Conservation (phyloP, 805 yeast genomes). For the Lipomyces chichibuensis region DNA sequence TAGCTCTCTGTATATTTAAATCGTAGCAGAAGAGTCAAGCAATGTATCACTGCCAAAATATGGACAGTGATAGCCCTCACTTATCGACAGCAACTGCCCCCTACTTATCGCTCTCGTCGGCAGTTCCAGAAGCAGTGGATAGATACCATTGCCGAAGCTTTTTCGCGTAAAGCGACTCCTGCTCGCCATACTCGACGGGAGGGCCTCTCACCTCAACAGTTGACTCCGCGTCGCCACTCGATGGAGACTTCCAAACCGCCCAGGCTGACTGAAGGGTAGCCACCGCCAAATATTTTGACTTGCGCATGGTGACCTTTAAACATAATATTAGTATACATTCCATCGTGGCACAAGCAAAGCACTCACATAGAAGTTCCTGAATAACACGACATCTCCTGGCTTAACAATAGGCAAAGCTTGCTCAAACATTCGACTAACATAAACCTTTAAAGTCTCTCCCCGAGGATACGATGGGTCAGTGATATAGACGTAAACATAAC, state of each 20-base stretch:
- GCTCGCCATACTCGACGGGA: slow-evolving; percentile 29
- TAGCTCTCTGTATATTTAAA: not conserved
- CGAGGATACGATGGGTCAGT: slow-evolving; percentile 16
- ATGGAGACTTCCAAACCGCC: slow-evolving; percentile 17
- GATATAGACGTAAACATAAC: slow-evolving; percentile 6
- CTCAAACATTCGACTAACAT: slow-evolving; percentile 8
- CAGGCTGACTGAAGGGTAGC: slow-evolving; percentile 18
- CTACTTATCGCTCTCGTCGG: not conserved
- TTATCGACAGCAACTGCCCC: not conserved
- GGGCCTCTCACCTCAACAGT: slow-evolving; percentile 14
- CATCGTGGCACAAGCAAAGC: not conserved
- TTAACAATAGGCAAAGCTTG: slow-evolving; percentile 15
- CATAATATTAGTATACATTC: not conserved
- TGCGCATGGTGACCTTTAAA: slow-evolving; percentile 8
- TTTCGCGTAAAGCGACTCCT: slow-evolving; percentile 14
- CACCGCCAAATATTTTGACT: slow-evolving; percentile 8
- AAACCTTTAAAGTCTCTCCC: slow-evolving; percentile 2
- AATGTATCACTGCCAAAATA: not conserved
- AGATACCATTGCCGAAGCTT: slow-evolving; percentile 15
- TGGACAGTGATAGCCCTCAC: not conserved
- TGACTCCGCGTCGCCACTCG: not conserved
- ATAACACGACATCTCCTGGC: slow-evolving; percentile 23
- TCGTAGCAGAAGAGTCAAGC: not conserved
- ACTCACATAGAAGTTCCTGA: slow-evolving; percentile 20
- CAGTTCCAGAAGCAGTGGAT: not conserved